Conservation (phyloP, 2,329 filamentous ascomycete genomes). For the Fusarium nanum region DNA sequence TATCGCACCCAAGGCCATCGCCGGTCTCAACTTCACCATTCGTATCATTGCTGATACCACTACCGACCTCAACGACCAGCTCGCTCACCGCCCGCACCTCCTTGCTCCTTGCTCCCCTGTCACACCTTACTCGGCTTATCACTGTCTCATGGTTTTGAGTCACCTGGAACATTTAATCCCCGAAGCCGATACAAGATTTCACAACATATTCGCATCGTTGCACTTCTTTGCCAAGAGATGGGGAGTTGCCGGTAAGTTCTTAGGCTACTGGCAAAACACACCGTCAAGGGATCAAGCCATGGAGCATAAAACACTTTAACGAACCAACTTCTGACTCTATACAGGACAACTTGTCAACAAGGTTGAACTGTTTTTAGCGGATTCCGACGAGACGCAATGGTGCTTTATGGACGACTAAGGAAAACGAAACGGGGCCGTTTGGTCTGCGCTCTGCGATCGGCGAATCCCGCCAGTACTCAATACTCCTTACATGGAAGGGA, state of each 20-base stretch:
- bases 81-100: slow-evolving; percentile 48
- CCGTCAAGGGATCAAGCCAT: slow-evolving; percentile 6
- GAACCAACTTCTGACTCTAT: slow-evolving; percentile 23
- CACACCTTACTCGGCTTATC: slow-evolving; percentile 51
- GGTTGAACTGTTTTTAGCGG: slow-evolving; percentile 46
- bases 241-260: slow-evolving; percentile 49
- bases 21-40: slow-evolving; percentile 53
- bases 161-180: slow-evolving; percentile 51
- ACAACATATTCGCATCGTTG: slow-evolving; percentile 50
- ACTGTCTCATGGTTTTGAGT: slow-evolving; percentile 50
- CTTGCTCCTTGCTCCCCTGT: slow-evolving; percentile 51
- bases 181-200: slow-evolving; percentile 49
- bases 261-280: slow-evolving; percentile 12
- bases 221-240: slow-evolving; percentile 52
- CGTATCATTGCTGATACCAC: slow-evolving; percentile 53
- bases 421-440: neutral
- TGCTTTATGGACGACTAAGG: slow-evolving; percentile 42
- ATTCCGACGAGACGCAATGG: slow-evolving; percentile 42
- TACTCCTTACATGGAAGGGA: neutral
- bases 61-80: slow-evolving; percentile 51
- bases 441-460: neutral
- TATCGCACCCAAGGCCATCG: slow-evolving; percentile 51
- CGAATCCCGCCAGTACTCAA: neutral
- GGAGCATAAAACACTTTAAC: neutral
- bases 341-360: slow-evolving; percentile 47